A percentile compares a stretch with the other conserved stretches of the same genome.
These are phyloP conservation scores for Tephrocybe sp. DNA, from an alignment of 768 basidiomycete species.

Conservation along the genomic window DNA sequence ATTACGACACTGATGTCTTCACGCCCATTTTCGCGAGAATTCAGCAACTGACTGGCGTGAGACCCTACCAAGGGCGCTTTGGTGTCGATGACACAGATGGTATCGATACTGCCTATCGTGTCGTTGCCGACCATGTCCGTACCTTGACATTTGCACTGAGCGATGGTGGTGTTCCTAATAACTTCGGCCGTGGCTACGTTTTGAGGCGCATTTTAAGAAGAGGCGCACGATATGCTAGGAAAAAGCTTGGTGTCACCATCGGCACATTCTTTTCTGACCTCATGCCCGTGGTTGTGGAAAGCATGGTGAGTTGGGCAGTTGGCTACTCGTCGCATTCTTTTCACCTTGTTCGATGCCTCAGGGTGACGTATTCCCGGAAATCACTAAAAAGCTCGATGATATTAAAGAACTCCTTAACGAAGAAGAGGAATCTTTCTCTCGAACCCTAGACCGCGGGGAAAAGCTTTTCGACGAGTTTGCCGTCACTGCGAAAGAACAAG, in stretches of 20 bases:
- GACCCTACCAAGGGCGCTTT: conserved; percentile 86
- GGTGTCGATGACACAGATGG: conserved; percentile 95
- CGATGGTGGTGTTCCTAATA: conserved; percentile 95
- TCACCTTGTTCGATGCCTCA: conserved; percentile 26
- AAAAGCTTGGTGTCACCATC: conserved; percentile 90
- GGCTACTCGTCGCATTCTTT: not conserved
- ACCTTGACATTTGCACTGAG: conserved; percentile 95
- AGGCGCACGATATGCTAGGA: conserved; percentile 93
- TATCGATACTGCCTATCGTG: conserved; percentile 96
- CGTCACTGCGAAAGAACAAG: conserved; percentile 57
- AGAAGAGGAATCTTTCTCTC: conserved; percentile 95
- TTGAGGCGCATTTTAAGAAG: conserved; percentile 88
- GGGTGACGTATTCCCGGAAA: conserved; percentile 91
- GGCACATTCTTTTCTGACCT: conserved; percentile 94
- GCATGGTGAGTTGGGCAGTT: conserved; percentile 60
- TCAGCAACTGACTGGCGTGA: conserved; percentile 83
- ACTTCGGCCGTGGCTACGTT: conserved; percentile 97
- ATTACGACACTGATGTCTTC: conserved; percentile 98
- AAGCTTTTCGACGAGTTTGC: conserved; percentile 92
- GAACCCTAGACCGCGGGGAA: conserved; percentile 97
- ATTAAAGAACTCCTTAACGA: conserved; percentile 96
- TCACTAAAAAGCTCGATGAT: conserved; percentile 75
- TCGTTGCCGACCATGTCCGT: conserved; percentile 94
- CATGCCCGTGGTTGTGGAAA: conserved; percentile 84
- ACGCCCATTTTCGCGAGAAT: conserved; percentile 84